Evolutionary conservation across 441 rosid species (phyloP), one percentile per base, ranked within the genome.

Genomic region (Biscutella laevigata): DNA sequence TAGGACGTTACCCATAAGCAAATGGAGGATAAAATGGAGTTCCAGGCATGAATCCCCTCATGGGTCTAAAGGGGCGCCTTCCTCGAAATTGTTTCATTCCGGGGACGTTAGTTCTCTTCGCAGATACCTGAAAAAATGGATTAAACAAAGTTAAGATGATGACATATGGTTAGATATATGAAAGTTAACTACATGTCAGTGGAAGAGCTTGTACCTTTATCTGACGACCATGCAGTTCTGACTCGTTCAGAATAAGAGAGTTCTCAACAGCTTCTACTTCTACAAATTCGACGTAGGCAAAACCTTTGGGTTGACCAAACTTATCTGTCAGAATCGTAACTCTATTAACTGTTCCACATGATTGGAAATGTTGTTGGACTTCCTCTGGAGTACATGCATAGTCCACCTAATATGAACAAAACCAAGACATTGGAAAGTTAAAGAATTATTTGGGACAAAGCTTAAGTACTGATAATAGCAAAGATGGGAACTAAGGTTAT

Each of bases 231-330:
- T 84, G 94, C 51, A 84, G 67, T 45, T 84, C 94, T 20, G 94
- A 71, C 69, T 84, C 94, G 63, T 84, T 84, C 57, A 84, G 67
- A 38, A 81, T 61, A 13, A 84, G 67, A 38, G 94, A 80, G 66
- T 84, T 79, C 64, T 75, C 82, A 62, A 84, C 78, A 36, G 86
- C 94, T 62, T 84, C 94, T 36, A 68, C 55, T 68, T 81, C 94
- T 46, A 81, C 94, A 53, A 84, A 84, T 51, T 84, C 94, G 2
- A 84, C 94, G 3, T 84, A 84, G n/a, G 94, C 94, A 66, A 84
- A 84, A 52, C 94, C 94, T 72, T 84, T 84, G 7, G 94, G 94
- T 43, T 84, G 94, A 52, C 88, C 94, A 42, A 84, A 84, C 73
- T 84, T 84, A 69, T 84, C 94, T 0, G 92, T 81, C 75, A 84